Evolutionary conservation across 2,329 filamentous ascomycete genomes (phyloP), one percentile per base, ranked within the genome.

Genomic region (Fragosphaeria purpurea): DNA sequence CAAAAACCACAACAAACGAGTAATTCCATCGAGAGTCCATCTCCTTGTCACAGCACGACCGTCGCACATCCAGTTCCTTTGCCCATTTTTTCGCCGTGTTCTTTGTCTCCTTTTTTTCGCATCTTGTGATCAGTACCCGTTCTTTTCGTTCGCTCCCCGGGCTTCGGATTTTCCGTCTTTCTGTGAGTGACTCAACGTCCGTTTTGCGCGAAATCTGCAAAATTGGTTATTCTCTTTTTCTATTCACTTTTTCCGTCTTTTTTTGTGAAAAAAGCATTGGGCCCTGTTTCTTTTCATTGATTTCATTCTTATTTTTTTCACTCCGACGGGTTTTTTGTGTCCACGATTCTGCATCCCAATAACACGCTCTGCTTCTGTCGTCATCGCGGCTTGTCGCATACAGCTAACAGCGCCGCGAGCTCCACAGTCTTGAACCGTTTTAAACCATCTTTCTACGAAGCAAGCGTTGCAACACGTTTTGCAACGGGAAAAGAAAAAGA

Each of bases 21-120:
- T 72, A 67, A 44, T 46, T 22, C 63, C 63, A 71, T 67, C 66
- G 68, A 76, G 75, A 76, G 71, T 76, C 3, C 65, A 67, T 70
- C 71, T 71, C 68, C 69, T 54, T 72, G 76, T 80, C 76, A 76
- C 77, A 76, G 77, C 74, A 71, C 69, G 75, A 74, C 74, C 67
- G 68, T 79, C 75, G 71, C 75, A 69, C 37, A 43, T 22, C 66
- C 75, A 77, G 75, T 50, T 54, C 55, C 72, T 65, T 62, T 68
- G 70, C 70, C 68, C 66, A 62, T 61, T 60, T 67, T 66, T 62
- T 62, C 54, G 55, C 57, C 51, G 48, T 55, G 58, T 41, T 42
- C 44, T 30, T 47, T 40, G 34, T 49, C 31, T 42, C 10, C 41
- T 13, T 53, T 46, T 55, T 44, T 51, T 48, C 41, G 44, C 44